Base-by-base conservation (phyloP, 1,284 basidiomycete genomes). In the Ustilago xerochloae region DNA sequence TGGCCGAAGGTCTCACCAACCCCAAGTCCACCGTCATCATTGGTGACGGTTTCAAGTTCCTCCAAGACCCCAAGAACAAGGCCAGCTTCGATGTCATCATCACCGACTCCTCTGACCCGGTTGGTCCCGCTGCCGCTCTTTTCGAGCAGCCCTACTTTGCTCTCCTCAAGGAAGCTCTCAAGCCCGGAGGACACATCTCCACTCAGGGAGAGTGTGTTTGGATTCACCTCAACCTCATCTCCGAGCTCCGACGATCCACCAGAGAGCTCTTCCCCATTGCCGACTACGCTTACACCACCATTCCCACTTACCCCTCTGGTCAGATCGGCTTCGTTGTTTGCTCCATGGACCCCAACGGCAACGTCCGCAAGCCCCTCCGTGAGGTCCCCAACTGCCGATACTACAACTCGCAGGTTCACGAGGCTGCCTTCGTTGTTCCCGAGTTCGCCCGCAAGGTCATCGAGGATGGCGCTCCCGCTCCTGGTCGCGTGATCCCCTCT, bases 91-190 rank as follows among this genome's bases (percentile, higher is more conserved):
- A 99, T 84, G 93, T 93, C 75, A 98, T 99, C 88, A 92, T 99
- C 87, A 99, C 85, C 60, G 96, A 99, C 86, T 98, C 95, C 36
- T 98, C 95, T 24, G 97, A 99, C 86, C 96, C 97, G 48, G 94
- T 97, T 66, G 96, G 97, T 39, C 96, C 96, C 46, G 96, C 96
- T 53, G 91, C 91, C 64, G 90, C 92, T 28, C 91, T 99, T 76
- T 99, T 99, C 89, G 90, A 99, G 87, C 93, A 94, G 85, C 93
- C 95, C 1, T 99, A 97, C 89, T 99, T 98, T 87, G 89, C 94
- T 84, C 90, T 99, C 50, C 89, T 99, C 69, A 90, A 93, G 84
- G 91, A 93, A 77, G 93, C 96, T 0, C 89, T 99, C 76, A 88
- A 91, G 54, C 91, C 92, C 3, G 94, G 93, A 50, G 96, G 96